Evolutionary conservation across 179 eudicot genomes (phyloP), one percentile per base, ranked within the genome.

Genomic region (Drosera spatulata): DNA sequence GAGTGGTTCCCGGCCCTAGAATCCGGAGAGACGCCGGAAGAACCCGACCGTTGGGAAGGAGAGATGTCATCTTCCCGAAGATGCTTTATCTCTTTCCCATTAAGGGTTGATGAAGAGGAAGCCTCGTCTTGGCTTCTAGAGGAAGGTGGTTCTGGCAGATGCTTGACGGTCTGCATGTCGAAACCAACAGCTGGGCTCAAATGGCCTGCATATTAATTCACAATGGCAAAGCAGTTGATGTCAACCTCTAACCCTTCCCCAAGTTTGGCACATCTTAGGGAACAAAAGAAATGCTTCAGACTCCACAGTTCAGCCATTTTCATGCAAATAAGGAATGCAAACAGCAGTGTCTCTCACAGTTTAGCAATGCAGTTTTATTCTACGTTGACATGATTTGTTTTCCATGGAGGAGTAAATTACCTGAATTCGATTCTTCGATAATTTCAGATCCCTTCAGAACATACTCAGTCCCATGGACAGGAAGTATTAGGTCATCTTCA

Each of bases 371-470:
- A 22, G 33, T 22, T 22, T 22, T 22, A 22, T 22, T 22, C 33
- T 22, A 22, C 1, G 1, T 22, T 22, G 33, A 22, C 33, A 22
- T 22, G 33, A 22, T 22, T 22, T 22, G 1, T 22, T 22, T 22
- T 22, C 1, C 33, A 22, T 22, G 1, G 33, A 22, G 33, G 33
- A 22, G 33, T 2, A 50, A 57, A 46, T 53, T 74, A 87, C 88
- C 91, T 54, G 86, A 71, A 69, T 71, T 74, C 58, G 81, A 64
- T 63, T 82, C 96, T 58, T 79, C 84, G 13, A 88, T 77, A 56
- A 91, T 75, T 77, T 91, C 97, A 15, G 97, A 91, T 13, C 96
- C 97, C 80, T 91, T 91, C 57, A 91, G 96, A 71, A 91, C 86
- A 49, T 88, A 91, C 71, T 91, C 97, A 60, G 77, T 84, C 38